Conservation (phyloP, 352 stramenopile genomes). For the Pilasporangium apinafurcum region DNA sequence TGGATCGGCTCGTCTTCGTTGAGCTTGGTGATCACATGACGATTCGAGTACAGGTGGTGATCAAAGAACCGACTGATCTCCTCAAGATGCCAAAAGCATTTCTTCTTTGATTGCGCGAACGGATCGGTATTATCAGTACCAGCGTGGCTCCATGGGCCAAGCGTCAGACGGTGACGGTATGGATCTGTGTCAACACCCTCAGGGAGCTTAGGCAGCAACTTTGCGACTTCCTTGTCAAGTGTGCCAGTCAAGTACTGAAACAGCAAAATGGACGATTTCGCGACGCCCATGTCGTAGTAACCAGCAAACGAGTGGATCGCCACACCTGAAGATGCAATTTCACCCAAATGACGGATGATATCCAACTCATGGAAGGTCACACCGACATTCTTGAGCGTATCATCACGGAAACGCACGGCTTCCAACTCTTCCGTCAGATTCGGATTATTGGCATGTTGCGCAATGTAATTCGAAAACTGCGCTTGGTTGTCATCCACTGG, state of each 20-base stretch:
- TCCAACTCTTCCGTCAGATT: slow-evolving; percentile 43
- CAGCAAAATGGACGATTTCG: slow-evolving; percentile 67
- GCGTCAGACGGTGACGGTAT: slow-evolving; percentile 54
- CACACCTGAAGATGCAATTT: slow-evolving; percentile 64
- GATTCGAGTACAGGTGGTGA: slow-evolving; percentile 68
- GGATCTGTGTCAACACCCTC: slow-evolving; percentile 35
- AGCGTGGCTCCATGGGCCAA: slow-evolving; percentile 78
- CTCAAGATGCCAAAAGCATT: slow-evolving; percentile 80
- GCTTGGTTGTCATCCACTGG: slow-evolving; percentile 61
- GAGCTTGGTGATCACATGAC: slow-evolving; percentile 41
- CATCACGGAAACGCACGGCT: slow-evolving; percentile 56
- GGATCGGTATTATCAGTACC: slow-evolving; percentile 77
- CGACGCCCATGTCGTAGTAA: slow-evolving; percentile 77
- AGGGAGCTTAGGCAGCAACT: slow-evolving; percentile 41
- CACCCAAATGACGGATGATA: slow-evolving; percentile 39
- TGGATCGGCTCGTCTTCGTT: slow-evolving; percentile 71
- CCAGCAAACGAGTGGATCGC: slow-evolving; percentile 60
- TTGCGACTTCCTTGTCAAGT: slow-evolving; percentile 50
- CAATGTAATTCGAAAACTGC: slow-evolving; percentile 58
- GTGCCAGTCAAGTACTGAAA: slow-evolving; percentile 78
- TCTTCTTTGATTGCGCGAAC: slow-evolving; percentile 75
- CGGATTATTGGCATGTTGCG: slow-evolving; percentile 57
- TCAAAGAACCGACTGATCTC: slow-evolving; percentile 84
- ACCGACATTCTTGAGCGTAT: slow-evolving; percentile 36
- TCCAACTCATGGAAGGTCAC: slow-evolving; percentile 44